Evolutionary conservation across 352 stramenopile genomes (phyloP).

Genomic region (Phytophthora sojae): DNA sequence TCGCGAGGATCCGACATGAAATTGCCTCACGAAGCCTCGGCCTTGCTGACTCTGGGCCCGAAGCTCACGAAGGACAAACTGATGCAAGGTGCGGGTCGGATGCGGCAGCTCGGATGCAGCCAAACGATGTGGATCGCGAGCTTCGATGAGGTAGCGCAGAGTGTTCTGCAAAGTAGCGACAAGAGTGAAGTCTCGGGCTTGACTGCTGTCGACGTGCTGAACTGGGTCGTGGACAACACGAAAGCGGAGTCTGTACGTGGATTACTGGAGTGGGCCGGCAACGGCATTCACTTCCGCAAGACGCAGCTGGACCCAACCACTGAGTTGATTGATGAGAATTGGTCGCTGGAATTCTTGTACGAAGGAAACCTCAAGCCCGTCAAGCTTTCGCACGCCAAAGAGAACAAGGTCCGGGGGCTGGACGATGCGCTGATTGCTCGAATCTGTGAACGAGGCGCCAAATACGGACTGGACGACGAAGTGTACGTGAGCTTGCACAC

Average conservation of each 20-base stretch:
- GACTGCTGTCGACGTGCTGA: slow-evolving; percentile 52
- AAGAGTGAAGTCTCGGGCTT: neutral
- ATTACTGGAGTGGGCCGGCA: slow-evolving; percentile 74
- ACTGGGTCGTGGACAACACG: slow-evolving; percentile 88
- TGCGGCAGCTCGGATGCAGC: slow-evolving; percentile 76
- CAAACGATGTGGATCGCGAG: slow-evolving; percentile 79
- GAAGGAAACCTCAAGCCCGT: neutral
- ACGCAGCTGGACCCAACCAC: slow-evolving; percentile 8
- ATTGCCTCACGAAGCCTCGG: slow-evolving; percentile 67
- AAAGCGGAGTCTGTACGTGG: slow-evolving; percentile 57
- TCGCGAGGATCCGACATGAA: slow-evolving; percentile 92
- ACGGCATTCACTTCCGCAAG: slow-evolving; percentile 48
- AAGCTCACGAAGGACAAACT: slow-evolving; percentile 93
- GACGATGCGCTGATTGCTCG: neutral
- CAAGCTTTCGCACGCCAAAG: too few species aligned
- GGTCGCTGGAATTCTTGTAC: slow-evolving; percentile 41
- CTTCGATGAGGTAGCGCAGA: slow-evolving; percentile 71
- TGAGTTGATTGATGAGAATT: slow-evolving; percentile 48
- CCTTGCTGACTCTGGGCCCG: slow-evolving; percentile 85
- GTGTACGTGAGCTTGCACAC: slow-evolving; percentile 37
- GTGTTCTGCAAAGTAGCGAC: slow-evolving; percentile 37
- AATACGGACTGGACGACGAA: slow-evolving; percentile 45
- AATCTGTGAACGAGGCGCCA: slow-evolving; percentile 9
- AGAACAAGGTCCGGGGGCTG: too few species aligned
- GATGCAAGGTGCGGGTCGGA: slow-evolving; percentile 91